phyloP scores from a whole-genome alignment of 106 monocot genomes.

The Acorus calamus region DNA sequence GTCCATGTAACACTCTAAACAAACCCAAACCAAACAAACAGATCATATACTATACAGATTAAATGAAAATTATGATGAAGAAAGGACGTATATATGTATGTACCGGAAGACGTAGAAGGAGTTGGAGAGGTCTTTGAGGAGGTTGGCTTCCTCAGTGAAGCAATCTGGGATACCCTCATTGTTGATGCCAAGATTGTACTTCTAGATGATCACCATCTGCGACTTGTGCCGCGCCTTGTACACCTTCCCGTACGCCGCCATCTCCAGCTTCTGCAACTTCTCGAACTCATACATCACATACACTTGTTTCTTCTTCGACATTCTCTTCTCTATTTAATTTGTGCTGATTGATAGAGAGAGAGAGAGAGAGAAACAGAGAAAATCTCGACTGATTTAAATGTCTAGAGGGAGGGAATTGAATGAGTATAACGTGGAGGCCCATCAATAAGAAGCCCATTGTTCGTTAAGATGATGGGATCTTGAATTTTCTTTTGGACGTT shows the following conservation, averaged over 20 bases:
- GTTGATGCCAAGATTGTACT: conserved; percentile 89
- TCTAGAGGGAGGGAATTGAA: too few species aligned
- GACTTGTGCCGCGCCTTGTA: conserved; percentile 90
- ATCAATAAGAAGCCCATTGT: too few species aligned
- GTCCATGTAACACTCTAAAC: conserved; percentile 60
- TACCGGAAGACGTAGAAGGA: conserved; percentile 83
- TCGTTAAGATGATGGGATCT: too few species aligned
- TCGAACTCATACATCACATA: conserved; percentile 34
- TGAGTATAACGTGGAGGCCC: too few species aligned
- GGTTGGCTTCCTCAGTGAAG: conserved; percentile 85
- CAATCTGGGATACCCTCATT: conserved; percentile 97
- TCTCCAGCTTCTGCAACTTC: conserved; percentile 98
- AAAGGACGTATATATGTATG: too few species aligned
- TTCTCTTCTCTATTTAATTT: too few species aligned
- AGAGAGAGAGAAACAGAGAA: too few species aligned
- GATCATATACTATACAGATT: too few species aligned
- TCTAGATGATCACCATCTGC: conserved; percentile 91
- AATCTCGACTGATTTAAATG: too few species aligned
- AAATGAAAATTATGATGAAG: not conserved
- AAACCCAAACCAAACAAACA: not conserved
- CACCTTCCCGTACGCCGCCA: conserved; percentile 99
- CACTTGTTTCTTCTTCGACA: conserved; percentile 43
- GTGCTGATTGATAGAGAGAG: too few species aligned
- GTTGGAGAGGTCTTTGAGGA: conserved; percentile 84
- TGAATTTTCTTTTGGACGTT: too few species aligned